These are phyloP conservation scores for Gossypium stocksii DNA, from an alignment of 345 rosid genomes.

Conservation along the genomic window DNA sequence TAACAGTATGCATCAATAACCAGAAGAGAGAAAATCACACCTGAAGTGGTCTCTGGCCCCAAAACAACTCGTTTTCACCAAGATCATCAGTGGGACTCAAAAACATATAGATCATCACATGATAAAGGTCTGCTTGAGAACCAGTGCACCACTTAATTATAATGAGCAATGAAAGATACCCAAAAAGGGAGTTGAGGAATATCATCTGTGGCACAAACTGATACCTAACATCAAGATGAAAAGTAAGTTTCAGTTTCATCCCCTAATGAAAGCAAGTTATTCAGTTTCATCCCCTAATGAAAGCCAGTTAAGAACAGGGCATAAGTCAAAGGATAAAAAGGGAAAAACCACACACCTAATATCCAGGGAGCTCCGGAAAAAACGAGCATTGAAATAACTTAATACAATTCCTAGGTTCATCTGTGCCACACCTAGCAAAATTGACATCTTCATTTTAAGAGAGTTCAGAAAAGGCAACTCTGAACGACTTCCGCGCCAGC, in stretches of 20 bases:
- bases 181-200: neutral
- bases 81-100: conserved; percentile 89
- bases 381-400: conserved; percentile 89
- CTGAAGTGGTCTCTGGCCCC: conserved; percentile 97
- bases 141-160: neutral
- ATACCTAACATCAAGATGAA: neutral
- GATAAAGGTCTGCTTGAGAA: neutral
- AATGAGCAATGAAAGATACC: neutral
- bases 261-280: neutral
- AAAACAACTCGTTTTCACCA: conserved; percentile 82
- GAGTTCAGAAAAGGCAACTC: conserved; percentile 94
- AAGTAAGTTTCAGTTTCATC: neutral
- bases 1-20: conserved; percentile 11
- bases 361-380: conserved; percentile 66
- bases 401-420: conserved; percentile 85
- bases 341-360: conserved; percentile 45
- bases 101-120: conserved; percentile 20
- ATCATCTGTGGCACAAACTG: neutral
- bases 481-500: conserved; percentile 98
- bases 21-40: conserved; percentile 29
- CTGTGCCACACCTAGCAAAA: conserved; percentile 78
- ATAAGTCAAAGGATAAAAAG: neutral
- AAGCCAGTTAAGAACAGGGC: neutral
- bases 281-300: neutral
- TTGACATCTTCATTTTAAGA: conserved; percentile 98